phyloP scores from a whole-genome alignment of 2,329 filamentous ascomycete genomes.

The Aspergillus nomiae region DNA sequence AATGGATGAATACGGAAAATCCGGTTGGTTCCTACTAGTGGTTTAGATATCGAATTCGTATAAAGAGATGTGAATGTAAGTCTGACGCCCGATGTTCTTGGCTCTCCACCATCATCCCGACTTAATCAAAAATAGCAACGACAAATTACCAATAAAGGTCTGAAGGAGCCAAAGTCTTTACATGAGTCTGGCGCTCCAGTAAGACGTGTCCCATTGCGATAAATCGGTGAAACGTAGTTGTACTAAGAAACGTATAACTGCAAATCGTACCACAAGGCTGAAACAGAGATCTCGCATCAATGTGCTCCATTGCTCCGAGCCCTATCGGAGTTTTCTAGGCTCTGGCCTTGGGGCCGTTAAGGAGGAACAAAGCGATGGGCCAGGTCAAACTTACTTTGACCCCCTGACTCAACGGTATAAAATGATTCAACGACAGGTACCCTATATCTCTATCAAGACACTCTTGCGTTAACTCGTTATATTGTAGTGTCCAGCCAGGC shows the following conservation, averaged over 20 bases:
- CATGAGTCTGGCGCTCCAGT: no score
- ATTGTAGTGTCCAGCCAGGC: no score
- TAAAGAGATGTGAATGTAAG: not conserved
- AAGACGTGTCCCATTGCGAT: no score
- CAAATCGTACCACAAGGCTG: not conserved
- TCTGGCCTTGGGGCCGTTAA: not conserved
- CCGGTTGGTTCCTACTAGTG: no score
- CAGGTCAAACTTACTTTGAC: not conserved
- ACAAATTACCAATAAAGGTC: not conserved
- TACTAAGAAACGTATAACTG: not conserved
- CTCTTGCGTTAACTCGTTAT: no score
- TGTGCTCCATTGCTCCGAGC: not conserved
- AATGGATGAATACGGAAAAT: not conserved
- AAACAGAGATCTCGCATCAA: not conserved
- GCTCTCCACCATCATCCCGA: not conserved
- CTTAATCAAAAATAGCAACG: not conserved
- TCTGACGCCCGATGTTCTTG: not conserved
- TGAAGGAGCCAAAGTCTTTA: no score
- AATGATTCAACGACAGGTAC: fast-evolving
- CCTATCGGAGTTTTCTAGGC: no score
- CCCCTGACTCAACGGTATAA: not conserved
- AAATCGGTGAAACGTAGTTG: no score
- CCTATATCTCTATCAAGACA: not conserved
- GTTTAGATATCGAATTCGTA: not conserved
- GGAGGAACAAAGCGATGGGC: not conserved